Percentiles rank a stretch among this genome's conserved stretches.
Conservation (phyloP, 495 filamentous ascomycete genomes). For the Aspergillus taichungensis region DNA sequence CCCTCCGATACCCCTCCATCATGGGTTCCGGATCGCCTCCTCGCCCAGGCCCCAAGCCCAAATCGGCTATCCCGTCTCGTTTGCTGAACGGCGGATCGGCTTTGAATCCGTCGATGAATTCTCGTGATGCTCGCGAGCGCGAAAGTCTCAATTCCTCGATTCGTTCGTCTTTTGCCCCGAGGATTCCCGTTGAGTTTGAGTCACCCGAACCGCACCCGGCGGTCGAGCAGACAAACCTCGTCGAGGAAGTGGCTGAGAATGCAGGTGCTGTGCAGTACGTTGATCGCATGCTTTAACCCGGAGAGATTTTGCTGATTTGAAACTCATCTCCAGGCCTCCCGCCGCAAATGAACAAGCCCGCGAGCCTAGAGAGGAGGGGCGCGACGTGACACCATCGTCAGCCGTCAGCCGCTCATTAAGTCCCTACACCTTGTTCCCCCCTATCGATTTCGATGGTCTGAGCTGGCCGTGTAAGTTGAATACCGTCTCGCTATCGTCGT, state of each 20-base stretch:
- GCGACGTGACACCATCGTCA: slow-evolving; percentile 36
- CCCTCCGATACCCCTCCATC: slow-evolving; percentile 1
- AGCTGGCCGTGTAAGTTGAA: slow-evolving; percentile 59
- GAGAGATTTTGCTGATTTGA: slow-evolving; percentile 5
- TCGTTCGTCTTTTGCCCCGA: slow-evolving; percentile 37
- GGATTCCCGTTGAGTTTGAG: slow-evolving; percentile 34
- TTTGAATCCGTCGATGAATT: slow-evolving; percentile 23
- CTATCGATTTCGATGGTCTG: slow-evolving; percentile 62
- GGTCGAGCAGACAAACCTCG: slow-evolving; percentile 13
- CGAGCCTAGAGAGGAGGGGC: slow-evolving; percentile 64
- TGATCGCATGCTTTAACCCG: not conserved
- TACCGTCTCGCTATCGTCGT: not conserved
- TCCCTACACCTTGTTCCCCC: slow-evolving; percentile 54
- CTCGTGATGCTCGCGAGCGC: slow-evolving; percentile 38
- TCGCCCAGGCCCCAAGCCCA: slow-evolving; percentile 31
- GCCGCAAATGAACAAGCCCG: slow-evolving; percentile 57
- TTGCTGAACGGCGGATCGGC: slow-evolving; percentile 41
- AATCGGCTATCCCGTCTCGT: slow-evolving; percentile 39
- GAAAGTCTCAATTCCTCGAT: slow-evolving; percentile 47
- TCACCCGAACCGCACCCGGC: slow-evolving; percentile 12
- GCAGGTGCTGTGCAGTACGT: slow-evolving; percentile 25
- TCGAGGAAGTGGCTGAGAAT: slow-evolving; percentile 9
- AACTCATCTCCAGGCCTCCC: slow-evolving; percentile 12
- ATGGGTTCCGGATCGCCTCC: slow-evolving; percentile 36
- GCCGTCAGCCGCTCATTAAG: slow-evolving; percentile 45